phyloP scores from a whole-genome alignment of 305 asterid species.

The Petunia hybrid region DNA sequence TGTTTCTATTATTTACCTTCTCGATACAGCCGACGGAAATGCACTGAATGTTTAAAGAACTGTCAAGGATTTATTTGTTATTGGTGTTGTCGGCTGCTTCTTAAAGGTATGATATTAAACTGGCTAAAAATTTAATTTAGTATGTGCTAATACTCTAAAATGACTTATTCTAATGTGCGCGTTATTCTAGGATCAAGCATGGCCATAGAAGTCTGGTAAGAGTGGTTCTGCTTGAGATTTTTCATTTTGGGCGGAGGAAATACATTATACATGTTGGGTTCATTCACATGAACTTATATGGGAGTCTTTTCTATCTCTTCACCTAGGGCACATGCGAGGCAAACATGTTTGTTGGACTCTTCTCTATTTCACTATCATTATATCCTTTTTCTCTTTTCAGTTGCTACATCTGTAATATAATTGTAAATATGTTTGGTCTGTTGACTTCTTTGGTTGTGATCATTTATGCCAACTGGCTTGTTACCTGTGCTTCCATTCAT shows the following conservation, averaged over 20 bases:
- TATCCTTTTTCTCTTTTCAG: not conserved
- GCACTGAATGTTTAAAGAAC: conserved; percentile 39
- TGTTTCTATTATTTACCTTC: not conserved
- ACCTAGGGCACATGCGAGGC: conserved; percentile 37
- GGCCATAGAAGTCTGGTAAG: conserved; percentile 40
- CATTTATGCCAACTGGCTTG: not conserved
- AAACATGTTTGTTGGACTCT: conserved; percentile 30
- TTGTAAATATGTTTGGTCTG: not conserved
- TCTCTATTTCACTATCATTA: not conserved
- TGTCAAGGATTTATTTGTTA: conserved; percentile 36
- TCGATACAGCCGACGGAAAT: conserved; percentile 38
- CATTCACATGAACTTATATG: not conserved
- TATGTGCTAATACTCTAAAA: not conserved
- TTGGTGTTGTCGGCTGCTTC: conserved; percentile 40
- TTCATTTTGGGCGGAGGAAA: not conserved
- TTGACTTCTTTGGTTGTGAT: not conserved
- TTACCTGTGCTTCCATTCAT: not conserved
- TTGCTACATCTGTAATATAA: not conserved
- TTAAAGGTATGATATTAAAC: conserved; percentile 26
- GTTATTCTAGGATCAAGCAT: conserved; percentile 37
- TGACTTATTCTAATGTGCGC: not conserved
- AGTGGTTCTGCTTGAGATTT: not conserved
- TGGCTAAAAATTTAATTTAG: not conserved
- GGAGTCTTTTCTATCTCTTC: not conserved
- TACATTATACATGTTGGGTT: not conserved